These are phyloP conservation scores for Hippophae rhamnoides DNA, from an alignment of 306 rosid genomes.

Conservation along the genomic window DNA sequence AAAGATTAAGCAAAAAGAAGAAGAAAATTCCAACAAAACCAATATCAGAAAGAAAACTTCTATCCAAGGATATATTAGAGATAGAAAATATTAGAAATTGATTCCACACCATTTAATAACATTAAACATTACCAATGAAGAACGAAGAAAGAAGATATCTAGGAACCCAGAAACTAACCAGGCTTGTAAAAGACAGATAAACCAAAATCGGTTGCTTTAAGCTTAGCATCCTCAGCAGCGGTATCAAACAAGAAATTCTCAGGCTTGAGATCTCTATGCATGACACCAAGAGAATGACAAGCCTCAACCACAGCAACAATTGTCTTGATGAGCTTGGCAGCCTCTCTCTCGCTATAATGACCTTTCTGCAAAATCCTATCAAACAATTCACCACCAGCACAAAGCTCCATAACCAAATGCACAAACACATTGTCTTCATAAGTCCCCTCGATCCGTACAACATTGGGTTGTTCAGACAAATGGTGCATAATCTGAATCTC, in stretches of 20 bases:
- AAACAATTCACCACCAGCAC: constrained; percentile 82
- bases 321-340: constrained; percentile 60
- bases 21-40: not conserved
- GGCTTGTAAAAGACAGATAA: constrained; percentile 74
- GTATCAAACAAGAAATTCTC: constrained; percentile 83
- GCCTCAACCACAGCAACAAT: constrained; percentile 78
- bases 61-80: not conserved
- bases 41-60: not conserved
- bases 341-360: constrained; percentile 81
- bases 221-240: constrained; percentile 56
- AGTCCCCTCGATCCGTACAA: constrained; percentile 69
- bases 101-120: not conserved
- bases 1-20: too few species aligned
- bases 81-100: not conserved
- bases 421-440: constrained; percentile 78
- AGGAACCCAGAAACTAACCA: constrained; percentile 31
- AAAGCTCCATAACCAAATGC: constrained; percentile 81
- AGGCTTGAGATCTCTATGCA: constrained; percentile 95
- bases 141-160: not conserved
- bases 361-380: constrained; percentile 81
- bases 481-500: constrained; percentile 97
- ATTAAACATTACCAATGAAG: not conserved
- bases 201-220: constrained; percentile 85
- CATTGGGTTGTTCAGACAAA: constrained; percentile 56
- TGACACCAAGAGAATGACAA: constrained; percentile 89